Evolutionary conservation across 495 filamentous ascomycete species (phyloP), one percentile per base, ranked within the genome.

Genomic region (Penicillium odoratum): DNA sequence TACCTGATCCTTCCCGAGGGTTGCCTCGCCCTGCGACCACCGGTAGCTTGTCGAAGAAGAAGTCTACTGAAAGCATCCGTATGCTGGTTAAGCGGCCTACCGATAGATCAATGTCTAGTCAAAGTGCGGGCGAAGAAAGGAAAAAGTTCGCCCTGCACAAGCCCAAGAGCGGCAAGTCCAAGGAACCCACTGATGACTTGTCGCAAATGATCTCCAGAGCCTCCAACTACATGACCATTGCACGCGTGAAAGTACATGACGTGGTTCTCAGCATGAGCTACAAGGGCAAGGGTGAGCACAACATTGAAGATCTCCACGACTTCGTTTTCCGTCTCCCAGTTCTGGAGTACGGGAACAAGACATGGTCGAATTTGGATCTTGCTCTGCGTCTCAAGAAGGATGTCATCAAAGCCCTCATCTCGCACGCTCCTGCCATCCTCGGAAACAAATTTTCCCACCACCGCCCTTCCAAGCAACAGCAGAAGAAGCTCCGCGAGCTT

Each of bases 341-440:
- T 15, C 85, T 99, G 40, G 94, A 99, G 69, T 98, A 96, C 70
- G 83, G 90, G 49, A 98, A 99, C 78, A 98, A 97, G 75, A 98
- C 92, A 9, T 99, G 94, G 94, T 97, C 93, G 16, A 98, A 98
- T 69, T 84, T 98, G 7, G 94, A 99, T 60, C 83, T 99, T 10
- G 92, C 93, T 1, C 77, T 97, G 49, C 87, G 89, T 18, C 77
- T 99, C 46, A 98, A 99, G 80, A 91, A 89, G 61, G 92, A 95
- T 53, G 89, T 97, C 61, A 94, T 96, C 70, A 88, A 88, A 65
- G 95, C 95, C 1, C 81, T 98, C 21, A 93, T 98, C 65, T 93
- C 91, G 30, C 94, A 98, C 70, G 90, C 93, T 3, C 93, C 93
- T 25, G 93, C 95, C 49, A 98, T 98, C 64, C 88, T 98, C 56